Conservation (phyloP, 306 rosid species). For the Glycine soja region DNA sequence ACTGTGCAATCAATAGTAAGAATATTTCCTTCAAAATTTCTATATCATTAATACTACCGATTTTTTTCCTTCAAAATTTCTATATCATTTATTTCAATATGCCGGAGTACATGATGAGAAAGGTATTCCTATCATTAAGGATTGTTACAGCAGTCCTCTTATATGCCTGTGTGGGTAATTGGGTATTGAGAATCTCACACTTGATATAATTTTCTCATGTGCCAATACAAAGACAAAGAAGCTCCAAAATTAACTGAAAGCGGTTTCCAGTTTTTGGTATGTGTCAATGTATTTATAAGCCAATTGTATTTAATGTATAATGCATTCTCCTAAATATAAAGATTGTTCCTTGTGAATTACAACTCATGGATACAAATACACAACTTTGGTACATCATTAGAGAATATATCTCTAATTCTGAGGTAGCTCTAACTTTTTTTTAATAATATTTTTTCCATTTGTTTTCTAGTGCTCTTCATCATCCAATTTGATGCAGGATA, state of each 20-base stretch:
- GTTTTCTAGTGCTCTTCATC: conserved; percentile 34
- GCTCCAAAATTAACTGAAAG: conserved; percentile 90
- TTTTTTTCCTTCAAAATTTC: conserved; percentile 15
- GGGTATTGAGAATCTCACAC: too few relatives aligned
- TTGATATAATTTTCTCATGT: conserved; percentile 38
- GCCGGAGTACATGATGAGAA: conserved; percentile 82
- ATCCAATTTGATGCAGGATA: too few relatives aligned
- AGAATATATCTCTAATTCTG: too few relatives aligned
- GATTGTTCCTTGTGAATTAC: conserved; percentile 54
- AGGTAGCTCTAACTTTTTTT: conserved; percentile 43
- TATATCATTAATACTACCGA: conserved; percentile 13
- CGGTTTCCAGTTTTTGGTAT: conserved; percentile 99
- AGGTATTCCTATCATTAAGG: conserved; percentile 81
- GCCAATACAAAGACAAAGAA: conserved; percentile 76
- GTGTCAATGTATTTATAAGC: conserved; percentile 52
- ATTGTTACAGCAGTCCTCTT: conserved; percentile 78
- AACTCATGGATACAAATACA: conserved; percentile 97
- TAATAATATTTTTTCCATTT: conserved; percentile 26
- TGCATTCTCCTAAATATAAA: too few relatives aligned
- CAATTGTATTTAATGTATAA: conserved; percentile 47
- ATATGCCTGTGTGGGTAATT: too few relatives aligned
- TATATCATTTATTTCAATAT: conserved; percentile 61
- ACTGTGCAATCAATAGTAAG: conserved; percentile 7
- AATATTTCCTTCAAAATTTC: conserved; percentile 4
- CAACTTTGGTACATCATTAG: conserved; percentile 97